These are phyloP conservation scores for Vigna trinervia DNA, from an alignment of 306 rosid species.

Conservation along the genomic window DNA sequence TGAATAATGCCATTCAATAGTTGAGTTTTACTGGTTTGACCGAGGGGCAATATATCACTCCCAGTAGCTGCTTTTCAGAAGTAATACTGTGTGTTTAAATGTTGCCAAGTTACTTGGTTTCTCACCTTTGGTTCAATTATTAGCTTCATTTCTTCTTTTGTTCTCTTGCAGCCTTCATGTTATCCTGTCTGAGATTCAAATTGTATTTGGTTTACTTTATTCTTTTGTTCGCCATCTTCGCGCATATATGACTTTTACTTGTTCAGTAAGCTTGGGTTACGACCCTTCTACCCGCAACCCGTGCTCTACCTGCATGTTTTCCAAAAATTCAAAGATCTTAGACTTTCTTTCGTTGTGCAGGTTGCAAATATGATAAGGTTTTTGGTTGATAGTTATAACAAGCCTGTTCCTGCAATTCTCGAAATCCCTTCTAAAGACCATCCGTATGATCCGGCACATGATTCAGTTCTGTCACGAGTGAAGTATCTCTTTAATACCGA, in stretches of 20 bases:
- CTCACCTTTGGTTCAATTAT: constrained; percentile 16
- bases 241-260: constrained; percentile 25
- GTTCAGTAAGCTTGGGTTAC: not conserved
- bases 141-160: not conserved
- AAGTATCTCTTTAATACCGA: constrained; percentile 86
- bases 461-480: constrained; percentile 91
- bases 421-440: constrained; percentile 98
- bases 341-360: constrained; percentile 51
- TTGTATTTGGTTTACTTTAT: not conserved
- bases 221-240: constrained; percentile 2
- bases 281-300: not conserved
- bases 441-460: constrained; percentile 92
- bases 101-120: constrained; percentile 28
- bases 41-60: constrained; percentile 1
- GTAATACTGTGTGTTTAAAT: constrained; percentile 30
- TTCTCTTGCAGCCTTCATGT: not conserved
- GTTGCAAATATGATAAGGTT: constrained; percentile 96
- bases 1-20: constrained; percentile 7
- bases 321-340: constrained; percentile 16
- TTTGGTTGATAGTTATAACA: constrained; percentile 89
- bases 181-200: constrained; percentile 19
- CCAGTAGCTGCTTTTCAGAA: constrained; percentile 2
- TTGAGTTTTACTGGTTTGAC: constrained; percentile 20
- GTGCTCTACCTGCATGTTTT: not conserved
- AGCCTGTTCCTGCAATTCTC: constrained; percentile 89